These are phyloP conservation scores for Yamadazyma sp. DNA, from an alignment of 805 yeast genomes.

Conservation along the genomic window DNA sequence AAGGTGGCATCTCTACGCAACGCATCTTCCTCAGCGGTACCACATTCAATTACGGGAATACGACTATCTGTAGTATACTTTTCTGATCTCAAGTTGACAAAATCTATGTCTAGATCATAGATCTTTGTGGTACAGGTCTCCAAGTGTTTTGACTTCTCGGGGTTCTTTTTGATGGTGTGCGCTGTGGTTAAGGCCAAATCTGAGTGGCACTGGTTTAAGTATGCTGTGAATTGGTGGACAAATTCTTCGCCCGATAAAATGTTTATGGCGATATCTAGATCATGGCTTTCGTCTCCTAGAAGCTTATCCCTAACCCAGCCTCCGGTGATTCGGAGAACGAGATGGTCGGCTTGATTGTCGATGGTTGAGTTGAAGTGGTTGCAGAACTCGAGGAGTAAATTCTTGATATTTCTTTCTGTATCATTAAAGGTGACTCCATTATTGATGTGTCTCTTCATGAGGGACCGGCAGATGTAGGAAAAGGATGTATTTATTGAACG, in stretches of 20 bases:
- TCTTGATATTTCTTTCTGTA: conserved; percentile 42
- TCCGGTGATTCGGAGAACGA: conserved; percentile 82
- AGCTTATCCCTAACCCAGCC: conserved; percentile 98
- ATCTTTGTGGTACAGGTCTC: conserved; percentile 94
- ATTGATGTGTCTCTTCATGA: conserved; percentile 10
- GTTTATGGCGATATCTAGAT: conserved; percentile 90
- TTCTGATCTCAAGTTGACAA: conserved; percentile 88
- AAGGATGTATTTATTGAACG: conserved; percentile 2
- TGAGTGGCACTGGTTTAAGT: conserved; percentile 29
- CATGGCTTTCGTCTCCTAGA: conserved; percentile 76
- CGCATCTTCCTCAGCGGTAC: conserved; percentile 92
- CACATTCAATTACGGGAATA: conserved; percentile 80
- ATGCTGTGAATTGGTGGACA: conserved; percentile 64
- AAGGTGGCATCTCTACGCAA: conserved; percentile 92
- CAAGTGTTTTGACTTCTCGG: conserved; percentile 92
- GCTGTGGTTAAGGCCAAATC: conserved; percentile 24
- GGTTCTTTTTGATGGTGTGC: conserved; percentile 87
- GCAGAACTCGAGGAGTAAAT: conserved; percentile 43
- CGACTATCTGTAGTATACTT: conserved; percentile 80
- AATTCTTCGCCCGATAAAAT: conserved; percentile 81
- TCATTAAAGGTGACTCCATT: conserved; percentile 35
- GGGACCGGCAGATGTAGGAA: not conserved
- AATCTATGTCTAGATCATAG: conserved; percentile 84
- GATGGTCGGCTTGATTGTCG: conserved; percentile 16
- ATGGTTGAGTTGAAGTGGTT: conserved; percentile 29